A percentile compares a stretch with the other conserved stretches of the same genome.
Conservation (phyloP, 2,329 filamentous ascomycete species). For the Arthrobotrys conoides region DNA sequence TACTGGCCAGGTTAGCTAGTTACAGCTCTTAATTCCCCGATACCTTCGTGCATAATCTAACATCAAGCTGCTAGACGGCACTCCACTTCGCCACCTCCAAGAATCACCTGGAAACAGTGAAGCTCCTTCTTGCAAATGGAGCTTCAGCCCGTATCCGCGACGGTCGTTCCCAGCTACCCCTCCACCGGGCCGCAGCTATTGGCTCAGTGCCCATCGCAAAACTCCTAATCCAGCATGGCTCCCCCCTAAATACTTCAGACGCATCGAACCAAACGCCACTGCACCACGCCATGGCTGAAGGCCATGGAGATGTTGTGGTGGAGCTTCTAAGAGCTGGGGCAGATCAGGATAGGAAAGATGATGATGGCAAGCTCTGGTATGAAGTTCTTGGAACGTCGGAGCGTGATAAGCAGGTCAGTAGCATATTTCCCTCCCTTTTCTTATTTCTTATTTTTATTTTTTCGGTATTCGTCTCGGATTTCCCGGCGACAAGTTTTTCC, state of each 20-base stretch:
- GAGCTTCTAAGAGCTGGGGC: conserved; percentile 86
- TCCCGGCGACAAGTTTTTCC: conserved; percentile 31
- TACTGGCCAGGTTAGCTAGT: conserved; percentile 76
- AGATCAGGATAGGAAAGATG: conserved; percentile 82
- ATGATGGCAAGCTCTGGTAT: conserved; percentile 79
- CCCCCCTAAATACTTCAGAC: conserved; percentile 87
- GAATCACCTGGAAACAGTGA: conserved; percentile 84
- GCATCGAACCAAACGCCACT: conserved; percentile 86
- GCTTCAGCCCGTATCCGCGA: conserved; percentile 87
- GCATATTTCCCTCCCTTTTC: conserved; percentile 1
- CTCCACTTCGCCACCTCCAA: conserved; percentile 95
- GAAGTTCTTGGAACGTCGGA: conserved; percentile 82
- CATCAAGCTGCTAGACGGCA: conserved; percentile 74
- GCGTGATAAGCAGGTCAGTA: conserved; percentile 75
- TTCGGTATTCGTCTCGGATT: conserved; percentile 35
- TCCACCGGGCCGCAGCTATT: conserved; percentile 91
- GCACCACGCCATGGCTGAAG: conserved; percentile 87
- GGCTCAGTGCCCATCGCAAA: conserved; percentile 90
- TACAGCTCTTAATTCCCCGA: conserved; percentile 5
- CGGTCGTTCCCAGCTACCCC: conserved; percentile 82
- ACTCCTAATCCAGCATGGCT: conserved; percentile 80
- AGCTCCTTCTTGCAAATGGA: conserved; percentile 76
- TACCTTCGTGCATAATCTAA: conserved; percentile 38
- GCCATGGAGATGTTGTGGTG: conserved; percentile 85
- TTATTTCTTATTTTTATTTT: conserved; percentile 19